Evolutionary conservation across 2,329 filamentous ascomycete genomes (phyloP).

Genomic region (Claviceps maximensis): DNA sequence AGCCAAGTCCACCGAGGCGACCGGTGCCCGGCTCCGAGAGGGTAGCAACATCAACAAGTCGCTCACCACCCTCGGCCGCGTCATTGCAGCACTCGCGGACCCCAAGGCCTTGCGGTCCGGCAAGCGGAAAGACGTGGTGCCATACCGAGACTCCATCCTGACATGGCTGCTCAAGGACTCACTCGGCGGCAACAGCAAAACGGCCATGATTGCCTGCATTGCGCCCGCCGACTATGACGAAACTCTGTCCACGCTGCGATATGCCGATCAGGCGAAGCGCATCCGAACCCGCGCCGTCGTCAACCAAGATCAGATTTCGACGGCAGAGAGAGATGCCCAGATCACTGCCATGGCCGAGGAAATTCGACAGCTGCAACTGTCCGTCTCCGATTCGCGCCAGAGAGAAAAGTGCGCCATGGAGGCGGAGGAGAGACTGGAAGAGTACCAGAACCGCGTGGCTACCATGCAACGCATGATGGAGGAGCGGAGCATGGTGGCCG

Average conservation of each 20-base stretch:
- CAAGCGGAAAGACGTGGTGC: conserved; percentile 56
- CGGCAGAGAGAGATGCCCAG: conserved; percentile 86
- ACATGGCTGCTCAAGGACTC: conserved; percentile 90
- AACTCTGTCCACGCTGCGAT: conserved; percentile 87
- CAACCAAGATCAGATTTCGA: conserved; percentile 89
- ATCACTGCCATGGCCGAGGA: conserved; percentile 92
- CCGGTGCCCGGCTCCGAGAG: conserved; percentile 77
- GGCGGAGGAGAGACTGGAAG: conserved; percentile 75
- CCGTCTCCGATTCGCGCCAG: conserved; percentile 48
- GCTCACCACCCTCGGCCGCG: conserved; percentile 83
- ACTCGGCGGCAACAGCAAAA: conserved; percentile 92
- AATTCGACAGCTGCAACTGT: conserved; percentile 75
- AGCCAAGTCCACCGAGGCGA: conserved; percentile 90
- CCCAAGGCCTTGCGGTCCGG: conserved; percentile 44
- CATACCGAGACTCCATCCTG: conserved; percentile 79
- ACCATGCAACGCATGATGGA: conserved; percentile 95
- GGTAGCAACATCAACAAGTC: conserved; percentile 99
- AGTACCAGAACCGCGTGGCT: conserved; percentile 83
- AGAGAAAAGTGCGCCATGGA: conserved; percentile 65
- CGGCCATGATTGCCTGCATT: conserved; percentile 98
- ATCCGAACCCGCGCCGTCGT: conserved; percentile 90
- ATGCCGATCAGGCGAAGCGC: conserved; percentile 93
- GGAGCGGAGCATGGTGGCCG: conserved; percentile 76
- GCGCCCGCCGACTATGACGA: conserved; percentile 94
- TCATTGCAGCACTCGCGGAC: conserved; percentile 81